Evolutionary conservation across 441 rosid species (phyloP), one percentile per base, ranked within the genome.

Genomic region (Theobroma grandiflorum): DNA sequence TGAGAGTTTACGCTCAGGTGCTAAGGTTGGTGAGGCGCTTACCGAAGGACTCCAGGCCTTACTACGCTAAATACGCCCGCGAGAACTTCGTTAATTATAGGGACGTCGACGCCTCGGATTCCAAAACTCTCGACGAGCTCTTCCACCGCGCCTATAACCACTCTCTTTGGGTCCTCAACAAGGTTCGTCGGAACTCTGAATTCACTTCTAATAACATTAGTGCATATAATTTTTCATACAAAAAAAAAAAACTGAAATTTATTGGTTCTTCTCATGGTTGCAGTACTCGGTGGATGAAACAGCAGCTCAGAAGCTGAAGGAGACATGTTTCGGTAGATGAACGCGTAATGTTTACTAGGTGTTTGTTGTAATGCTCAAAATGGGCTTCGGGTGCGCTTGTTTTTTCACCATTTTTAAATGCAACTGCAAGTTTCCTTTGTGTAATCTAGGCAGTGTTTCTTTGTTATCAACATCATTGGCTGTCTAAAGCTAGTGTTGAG

Each of bases 11-110:
- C 92, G 85, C 88, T 45, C 91, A 90, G 86, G 85, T 94, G 33
- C 85, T 94, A 55, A 86, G 98, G 88, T 85, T 94, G 15, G 94
- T 93, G 77, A 83, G 95, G 87, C 92, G 86, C 81, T 84, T 96
- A 22, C 98, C 98, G 50, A 79, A 79, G 79, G 98, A 96, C 64
- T 72, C 97, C 12, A 86, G 97, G 82, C 93, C 91, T 45, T 96
- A 93, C 85, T 94, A 96, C 89, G 94, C 98, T 81, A 96, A 94
- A 78, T 93, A 89, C 88, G 92, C 84, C 16, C 91, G 98, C 61
- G 98, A 96, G 82, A 94, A 96, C 76, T 94, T 96, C 82, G 98
- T 92, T 67, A 93, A 94, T 72, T 93, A 93, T 87, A 86, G 91
- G 79, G 97, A 96, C 16, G 87, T 90, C 42, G 98, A 92, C 70